Evolutionary conservation across 169 alveolate genomes (phyloP).

Genomic region (Eimeria maxima): DNA sequence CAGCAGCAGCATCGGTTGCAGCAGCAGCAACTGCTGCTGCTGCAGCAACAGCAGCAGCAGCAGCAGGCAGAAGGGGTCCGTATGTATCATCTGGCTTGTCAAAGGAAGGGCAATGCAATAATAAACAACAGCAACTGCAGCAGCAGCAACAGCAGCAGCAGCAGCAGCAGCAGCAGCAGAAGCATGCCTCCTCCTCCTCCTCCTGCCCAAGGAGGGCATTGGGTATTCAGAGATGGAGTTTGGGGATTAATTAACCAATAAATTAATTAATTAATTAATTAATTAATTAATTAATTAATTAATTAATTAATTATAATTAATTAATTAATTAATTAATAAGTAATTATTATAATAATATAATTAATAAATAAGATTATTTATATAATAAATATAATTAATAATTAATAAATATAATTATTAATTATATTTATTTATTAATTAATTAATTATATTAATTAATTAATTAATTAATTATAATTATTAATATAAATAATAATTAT

Average conservation of each 20-base stretch:
- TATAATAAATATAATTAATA: too few relatives aligned
- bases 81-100: background rate
- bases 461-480: too few relatives aligned
- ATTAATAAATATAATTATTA: too few relatives aligned
- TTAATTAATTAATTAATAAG: too few relatives aligned
- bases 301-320: too few relatives aligned
- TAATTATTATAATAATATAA: too few relatives aligned
- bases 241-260: background rate
- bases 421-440: too few relatives aligned
- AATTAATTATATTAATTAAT: too few relatives aligned
- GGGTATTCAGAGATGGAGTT: background rate
- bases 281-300: too few relatives aligned
- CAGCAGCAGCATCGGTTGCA: background rate
- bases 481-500: too few relatives aligned
- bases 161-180: conserved; percentile 2
- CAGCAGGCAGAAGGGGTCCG: conserved; percentile 31
- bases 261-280: too few relatives aligned
- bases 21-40: background rate
- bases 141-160: conserved; percentile 29
- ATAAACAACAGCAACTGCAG: conserved; percentile 4
- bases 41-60: conserved; percentile 5
- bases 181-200: background rate
- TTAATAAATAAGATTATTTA: too few relatives aligned
- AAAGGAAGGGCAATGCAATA: background rate
- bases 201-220: background rate